A percentile compares a stretch with the other conserved stretches of the same genome.
These are phyloP conservation scores for Phytophthora meadii DNA, from an alignment of 352 stramenopile genomes.

Conservation along the genomic window DNA sequence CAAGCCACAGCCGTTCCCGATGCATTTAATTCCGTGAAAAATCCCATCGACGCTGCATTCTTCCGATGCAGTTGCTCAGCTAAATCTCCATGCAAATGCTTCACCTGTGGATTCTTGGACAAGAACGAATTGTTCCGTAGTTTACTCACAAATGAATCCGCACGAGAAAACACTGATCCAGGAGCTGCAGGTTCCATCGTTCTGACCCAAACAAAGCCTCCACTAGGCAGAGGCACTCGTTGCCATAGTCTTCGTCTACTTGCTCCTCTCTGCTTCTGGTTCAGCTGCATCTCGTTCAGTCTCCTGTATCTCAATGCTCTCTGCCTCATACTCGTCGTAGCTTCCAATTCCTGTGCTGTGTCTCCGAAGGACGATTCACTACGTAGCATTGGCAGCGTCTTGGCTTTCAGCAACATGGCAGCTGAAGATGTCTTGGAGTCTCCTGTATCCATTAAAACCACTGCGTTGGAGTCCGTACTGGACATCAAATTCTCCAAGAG, in stretches of 20 bases:
- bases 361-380: slow-evolving; percentile 33
- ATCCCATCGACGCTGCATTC: slow-evolving; percentile 74
- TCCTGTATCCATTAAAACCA: slow-evolving; percentile 6
- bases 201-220: slow-evolving; percentile 71
- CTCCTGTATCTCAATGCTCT: slow-evolving; percentile 64
- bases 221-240: slow-evolving; percentile 59
- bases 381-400: slow-evolving; percentile 36
- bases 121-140: slow-evolving; percentile 68
- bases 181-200: slow-evolving; percentile 39
- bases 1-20: slow-evolving; percentile 52
- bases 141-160: slow-evolving; percentile 62
- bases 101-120: slow-evolving; percentile 55
- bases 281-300: slow-evolving; percentile 75
- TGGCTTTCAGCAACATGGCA: slow-evolving; percentile 33
- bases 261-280: slow-evolving; percentile 67
- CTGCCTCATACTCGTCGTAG: slow-evolving; percentile 52
- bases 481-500: slow-evolving; percentile 33
- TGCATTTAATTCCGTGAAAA: slow-evolving; percentile 66
- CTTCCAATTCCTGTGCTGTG: slow-evolving; percentile 33
- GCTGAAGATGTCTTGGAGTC: slow-evolving; percentile 12
- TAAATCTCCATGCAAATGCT: slow-evolving; percentile 51
- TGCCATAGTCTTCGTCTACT: slow-evolving; percentile 65
- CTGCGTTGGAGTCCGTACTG: slow-evolving; percentile 16
- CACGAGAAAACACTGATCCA: slow-evolving; percentile 28
- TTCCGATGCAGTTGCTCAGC: slow-evolving; percentile 79